Conservation (phyloP, 2,329 filamentous ascomycete genomes). For the Trichophaea hybrida region DNA sequence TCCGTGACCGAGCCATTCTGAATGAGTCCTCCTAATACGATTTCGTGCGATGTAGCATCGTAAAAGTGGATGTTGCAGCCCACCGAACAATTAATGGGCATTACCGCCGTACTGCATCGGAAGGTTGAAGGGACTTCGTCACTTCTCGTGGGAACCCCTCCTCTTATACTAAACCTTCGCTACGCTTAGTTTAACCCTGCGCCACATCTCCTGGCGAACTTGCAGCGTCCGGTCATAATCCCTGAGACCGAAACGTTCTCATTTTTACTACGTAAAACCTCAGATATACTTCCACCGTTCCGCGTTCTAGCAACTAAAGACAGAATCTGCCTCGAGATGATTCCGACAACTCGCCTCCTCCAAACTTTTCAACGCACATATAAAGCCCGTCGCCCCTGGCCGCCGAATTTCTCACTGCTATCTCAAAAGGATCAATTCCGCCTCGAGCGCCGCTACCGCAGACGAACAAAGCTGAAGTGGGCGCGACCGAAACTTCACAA, state of each 20-base stretch:
- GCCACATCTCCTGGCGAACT: too few relatives aligned
- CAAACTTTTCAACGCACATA: slow-evolving; percentile 31
- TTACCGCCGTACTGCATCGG: too few relatives aligned
- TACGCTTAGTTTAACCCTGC: too few relatives aligned
- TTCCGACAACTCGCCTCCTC: neutral
- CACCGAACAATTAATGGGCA: too few relatives aligned
- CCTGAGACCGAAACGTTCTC: neutral
- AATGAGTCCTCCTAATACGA: too few relatives aligned
- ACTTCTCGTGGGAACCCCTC: too few relatives aligned
- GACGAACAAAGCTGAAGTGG: slow-evolving; percentile 47
- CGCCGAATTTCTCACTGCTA: slow-evolving; percentile 47
- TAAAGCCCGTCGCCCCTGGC: slow-evolving; percentile 48
- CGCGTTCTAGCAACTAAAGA: neutral
- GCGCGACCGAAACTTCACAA: slow-evolving; percentile 45
- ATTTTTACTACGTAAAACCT: neutral
- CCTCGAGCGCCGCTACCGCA: slow-evolving; percentile 51
- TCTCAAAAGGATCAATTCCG: slow-evolving; percentile 52
- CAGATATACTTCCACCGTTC: neutral
- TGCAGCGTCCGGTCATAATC: too few relatives aligned
- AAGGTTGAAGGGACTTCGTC: too few relatives aligned
- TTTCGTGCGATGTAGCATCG: too few relatives aligned
- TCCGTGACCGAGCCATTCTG: too few relatives aligned
- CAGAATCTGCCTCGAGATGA: neutral
- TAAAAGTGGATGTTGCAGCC: too few relatives aligned
- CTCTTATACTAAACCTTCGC: too few relatives aligned